Evolutionary conservation across 1,284 basidiomycete species (phyloP).

Genomic region (Ustilago trichophora): DNA sequence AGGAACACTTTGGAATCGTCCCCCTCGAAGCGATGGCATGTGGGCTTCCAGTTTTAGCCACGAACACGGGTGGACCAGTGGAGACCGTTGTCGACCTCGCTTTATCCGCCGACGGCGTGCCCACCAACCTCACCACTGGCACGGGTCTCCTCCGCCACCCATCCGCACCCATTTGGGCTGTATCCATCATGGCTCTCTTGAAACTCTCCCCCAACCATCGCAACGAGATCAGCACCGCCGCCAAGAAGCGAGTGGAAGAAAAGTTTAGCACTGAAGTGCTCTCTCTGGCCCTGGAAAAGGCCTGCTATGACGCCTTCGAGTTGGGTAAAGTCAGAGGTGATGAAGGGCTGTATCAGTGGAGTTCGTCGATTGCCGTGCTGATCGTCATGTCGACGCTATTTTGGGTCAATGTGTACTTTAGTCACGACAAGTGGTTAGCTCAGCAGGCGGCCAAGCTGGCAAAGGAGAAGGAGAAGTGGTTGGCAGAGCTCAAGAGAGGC

Average conservation of each 20-base stretch:
- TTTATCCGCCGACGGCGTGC: slow-evolving; percentile 32
- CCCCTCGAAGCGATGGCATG: slow-evolving; percentile 95
- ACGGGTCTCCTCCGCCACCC: slow-evolving; percentile 52
- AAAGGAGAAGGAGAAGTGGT: slow-evolving; percentile 35
- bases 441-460: slow-evolving; percentile 32
- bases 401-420: slow-evolving; percentile 41
- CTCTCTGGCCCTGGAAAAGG: slow-evolving; percentile 38
- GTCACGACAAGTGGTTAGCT: slow-evolving; percentile 40
- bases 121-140: slow-evolving; percentile 28
- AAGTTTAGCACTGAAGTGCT: slow-evolving; percentile 47
- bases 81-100: slow-evolving; percentile 80
- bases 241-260: slow-evolving; percentile 23
- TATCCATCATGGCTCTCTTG: slow-evolving; percentile 36
- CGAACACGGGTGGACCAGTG: slow-evolving; percentile 87
- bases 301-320: slow-evolving; percentile 39
- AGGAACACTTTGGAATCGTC: slow-evolving; percentile 97
- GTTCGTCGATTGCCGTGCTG: slow-evolving; percentile 24
- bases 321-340: slow-evolving; percentile 40
- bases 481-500: slow-evolving; percentile 28
- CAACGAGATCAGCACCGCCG: slow-evolving; percentile 3
- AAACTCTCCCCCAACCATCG: slow-evolving; percentile 15
- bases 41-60: slow-evolving; percentile 87
- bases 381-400: slow-evolving; percentile 40
- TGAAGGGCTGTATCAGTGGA: slow-evolving; percentile 54
- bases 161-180: slow-evolving; percentile 41